Base-by-base conservation (phyloP, 441 rosid species). In the Erodium trifolium region DNA sequence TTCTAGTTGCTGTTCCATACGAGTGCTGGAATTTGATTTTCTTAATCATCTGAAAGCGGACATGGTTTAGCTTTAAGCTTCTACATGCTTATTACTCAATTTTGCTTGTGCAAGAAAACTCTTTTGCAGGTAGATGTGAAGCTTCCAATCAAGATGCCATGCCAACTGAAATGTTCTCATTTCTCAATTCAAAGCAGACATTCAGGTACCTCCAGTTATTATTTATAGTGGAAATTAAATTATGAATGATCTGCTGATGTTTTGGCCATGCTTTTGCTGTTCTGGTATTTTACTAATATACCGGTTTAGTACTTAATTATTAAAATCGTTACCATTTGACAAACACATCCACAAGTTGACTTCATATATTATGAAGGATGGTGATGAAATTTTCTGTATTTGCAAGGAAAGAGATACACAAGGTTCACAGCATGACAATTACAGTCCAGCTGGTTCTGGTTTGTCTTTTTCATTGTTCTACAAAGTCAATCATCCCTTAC, bases 261-360 rank as follows among this genome's bases (percentile, higher is more conserved):
- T 60, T 60, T 60, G 65, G 34, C 13, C 49, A 60, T 12, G 9
- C 65, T 18, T 60, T 23, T 19, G 35, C 65, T 60, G 65, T 35
- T 60, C 34, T 60, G 64, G 31, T 59, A 59, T 59, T 19, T 59
- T 19, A 23, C 35, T 10, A 12, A 9, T 60, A 19, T 23, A 43
- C 49, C 17, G 12, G 31, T 60, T 18, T 23, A 60, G 35, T 23
- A 60, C 34, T 60, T 60, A 19, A 19, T 23, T 60, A 13, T 19
- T 60, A 23, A 60, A 60, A 60, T 8, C 65, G 14, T 60, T 29
- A 59, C 64, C 65, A 60, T 23, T 60, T 60, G 65, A 60, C 65
- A 43, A 43, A 16, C 23, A 12, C 65, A 60, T 23, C 23, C 12
- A 60, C 34, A 43, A 43, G 49, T 60, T 23, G n/a, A 60, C 29